Percentiles rank a stretch among this genome's conserved stretches.
Evolutionary conservation across 2,329 filamentous ascomycete genomes (phyloP).

Genomic region (Sclerotinia spermophila): DNA sequence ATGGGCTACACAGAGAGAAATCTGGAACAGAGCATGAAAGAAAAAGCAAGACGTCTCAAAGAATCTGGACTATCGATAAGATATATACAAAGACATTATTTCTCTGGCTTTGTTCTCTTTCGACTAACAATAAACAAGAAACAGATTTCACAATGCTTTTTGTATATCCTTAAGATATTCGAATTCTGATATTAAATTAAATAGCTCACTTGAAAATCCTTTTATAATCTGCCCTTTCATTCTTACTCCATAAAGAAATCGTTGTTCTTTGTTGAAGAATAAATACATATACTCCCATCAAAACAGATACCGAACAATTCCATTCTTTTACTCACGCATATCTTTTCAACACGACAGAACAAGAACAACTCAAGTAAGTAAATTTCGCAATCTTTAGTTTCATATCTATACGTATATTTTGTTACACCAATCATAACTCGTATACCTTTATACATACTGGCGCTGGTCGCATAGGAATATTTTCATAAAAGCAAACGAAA

Average conservation of each 20-base stretch:
- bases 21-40: neutral
- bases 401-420: neutral
- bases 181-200: no score
- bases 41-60: neutral
- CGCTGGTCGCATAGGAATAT: neutral
- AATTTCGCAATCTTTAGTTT: neutral
- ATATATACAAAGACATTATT: neutral
- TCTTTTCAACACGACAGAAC: neutral
- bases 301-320: neutral
- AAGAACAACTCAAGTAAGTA: neutral
- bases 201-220: no score
- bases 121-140: neutral
- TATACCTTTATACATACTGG: neutral
- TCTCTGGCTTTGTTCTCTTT: neutral
- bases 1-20: neutral
- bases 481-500: neutral
- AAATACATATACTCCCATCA: neutral
- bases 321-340: neutral
- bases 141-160: neutral
- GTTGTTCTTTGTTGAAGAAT: neutral
- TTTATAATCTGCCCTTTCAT: neutral
- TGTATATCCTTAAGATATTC: no score
- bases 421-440: neutral
- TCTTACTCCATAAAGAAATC: neutral
- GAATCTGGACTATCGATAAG: neutral